Evolutionary conservation across 2,329 filamentous ascomycete species (phyloP), one percentile per base, ranked within the genome.

Genomic region (Coleophoma eucalyptorum): DNA sequence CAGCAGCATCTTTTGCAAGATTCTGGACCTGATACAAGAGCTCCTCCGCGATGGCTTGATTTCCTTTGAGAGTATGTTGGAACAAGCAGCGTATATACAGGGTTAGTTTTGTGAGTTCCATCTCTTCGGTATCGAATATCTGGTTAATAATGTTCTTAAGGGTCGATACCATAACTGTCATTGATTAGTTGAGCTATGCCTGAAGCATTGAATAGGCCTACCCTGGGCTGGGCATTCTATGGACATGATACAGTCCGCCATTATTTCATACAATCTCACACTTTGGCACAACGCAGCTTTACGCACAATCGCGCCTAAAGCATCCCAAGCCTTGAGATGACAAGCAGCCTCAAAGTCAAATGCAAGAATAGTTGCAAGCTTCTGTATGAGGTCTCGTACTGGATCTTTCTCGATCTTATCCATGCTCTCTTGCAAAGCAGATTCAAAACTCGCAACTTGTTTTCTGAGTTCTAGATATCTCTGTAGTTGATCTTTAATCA

Each of bases 71-170:
- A 0, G 86, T 78, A 1, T 83, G 73, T 54, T 88, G 86, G 56
- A 93, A 88, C 2, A 94, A 74, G 59, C 88, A 91, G 1, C 89
- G 81, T 43, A 93, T 79, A 72, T 94, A 96, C 59, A 86, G 87
- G 7, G 87, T 80, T 1, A 95, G 72, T 58, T 82, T 84, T 1
- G 66, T 63, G 4, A 74, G 73, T 54, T 86, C 77, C 42, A 84
- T 81, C 1, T 67, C 61, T 16, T 83, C 76, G 1, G 83, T 67
- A 1, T 68, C 72, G 68, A 81, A 86, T 16, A 87, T 83, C 44
- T 83, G 73, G 60, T 89, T 87, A 61, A 94, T 80, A 52, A 92
- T 83, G 53, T 83, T 79, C 43, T 86, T 79, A 51, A 91, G 72
- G 0, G 72, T 77, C 1, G 69, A 58, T 8, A 67, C 55, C 15